phyloP scores from a whole-genome alignment of 768 basidiomycete genomes.

The Russula griseocarnosa region DNA sequence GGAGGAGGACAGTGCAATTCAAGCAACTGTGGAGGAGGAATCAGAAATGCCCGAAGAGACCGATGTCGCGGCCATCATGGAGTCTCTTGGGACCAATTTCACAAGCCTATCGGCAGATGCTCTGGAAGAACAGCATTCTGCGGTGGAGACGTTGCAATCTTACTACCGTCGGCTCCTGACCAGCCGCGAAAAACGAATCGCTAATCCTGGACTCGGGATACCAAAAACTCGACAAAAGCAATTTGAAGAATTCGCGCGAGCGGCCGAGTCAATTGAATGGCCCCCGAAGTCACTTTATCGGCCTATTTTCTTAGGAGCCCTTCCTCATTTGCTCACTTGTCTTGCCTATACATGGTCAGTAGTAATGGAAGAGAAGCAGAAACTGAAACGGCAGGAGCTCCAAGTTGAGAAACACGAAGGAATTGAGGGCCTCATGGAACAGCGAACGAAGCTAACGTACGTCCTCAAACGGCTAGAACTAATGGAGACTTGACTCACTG shows the following conservation, averaged over 20 bases:
- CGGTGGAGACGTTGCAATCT: slow-evolving; percentile 15
- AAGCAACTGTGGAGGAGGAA: slow-evolving; percentile 11
- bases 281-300: slow-evolving; percentile 19
- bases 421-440: slow-evolving; percentile 23
- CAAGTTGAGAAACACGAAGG: slow-evolving; percentile 11
- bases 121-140: slow-evolving; percentile 2
- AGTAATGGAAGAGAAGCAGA: slow-evolving; percentile 14
- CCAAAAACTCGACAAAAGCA: slow-evolving; percentile 10
- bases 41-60: neutral
- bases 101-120: slow-evolving; percentile 1
- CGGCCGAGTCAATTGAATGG: slow-evolving; percentile 10
- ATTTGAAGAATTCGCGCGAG: slow-evolving; percentile 15
- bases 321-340: slow-evolving; percentile 24
- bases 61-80: slow-evolving; percentile 14
- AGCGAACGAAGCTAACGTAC: slow-evolving; percentile 14
- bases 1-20: neutral
- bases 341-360: slow-evolving; percentile 9
- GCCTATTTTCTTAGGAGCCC: slow-evolving; percentile 25
- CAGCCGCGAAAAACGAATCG: slow-evolving; percentile 4
- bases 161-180: slow-evolving; percentile 12
- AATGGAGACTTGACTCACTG: neutral
- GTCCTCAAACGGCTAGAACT: neutral
- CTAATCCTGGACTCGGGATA: slow-evolving; percentile 19
- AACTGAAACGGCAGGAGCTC: slow-evolving; percentile 14
- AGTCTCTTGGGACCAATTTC: slow-evolving; percentile 11